These are phyloP conservation scores for Senecio squalidus DNA, from an alignment of 140 eudicot species.

Conservation along the genomic window DNA sequence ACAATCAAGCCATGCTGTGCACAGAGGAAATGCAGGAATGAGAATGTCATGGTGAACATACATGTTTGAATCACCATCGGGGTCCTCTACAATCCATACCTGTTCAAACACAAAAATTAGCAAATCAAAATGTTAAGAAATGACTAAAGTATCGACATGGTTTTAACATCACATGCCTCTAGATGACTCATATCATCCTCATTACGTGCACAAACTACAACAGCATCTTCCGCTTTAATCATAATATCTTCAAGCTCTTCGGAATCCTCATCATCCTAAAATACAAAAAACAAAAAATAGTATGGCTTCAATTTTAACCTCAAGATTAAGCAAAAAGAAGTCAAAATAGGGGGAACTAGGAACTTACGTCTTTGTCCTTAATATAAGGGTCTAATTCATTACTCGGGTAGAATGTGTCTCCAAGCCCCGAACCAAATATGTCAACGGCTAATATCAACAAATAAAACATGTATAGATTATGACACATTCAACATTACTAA, in stretches of 20 bases:
- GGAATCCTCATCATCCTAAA: slow-evolving; percentile 46
- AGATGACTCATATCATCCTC: slow-evolving; percentile 79
- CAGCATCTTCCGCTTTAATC: slow-evolving; percentile 74
- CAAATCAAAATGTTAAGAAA: slow-evolving; percentile 1
- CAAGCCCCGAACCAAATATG: slow-evolving; percentile 51
- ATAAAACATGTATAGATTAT: not conserved
- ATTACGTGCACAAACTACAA: slow-evolving; percentile 77
- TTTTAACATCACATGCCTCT: slow-evolving; percentile 49
- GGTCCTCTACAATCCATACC: slow-evolving; percentile 70
- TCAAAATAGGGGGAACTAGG: not conserved
- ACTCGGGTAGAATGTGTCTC: slow-evolving; percentile 60
- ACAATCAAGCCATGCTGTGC: slow-evolving; percentile 86
- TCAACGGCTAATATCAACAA: slow-evolving; percentile 45
- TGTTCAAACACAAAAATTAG: slow-evolving; percentile 21
- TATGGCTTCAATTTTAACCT: not conserved
- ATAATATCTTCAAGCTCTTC: slow-evolving; percentile 76
- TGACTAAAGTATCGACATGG: not conserved
- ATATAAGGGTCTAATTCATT: slow-evolving; percentile 83
- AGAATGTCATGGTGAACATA: slow-evolving; percentile 69
- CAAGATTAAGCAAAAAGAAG: not conserved
- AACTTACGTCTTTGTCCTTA: slow-evolving; percentile 56
- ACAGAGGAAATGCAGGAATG: slow-evolving; percentile 70
- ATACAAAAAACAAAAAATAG: not conserved
- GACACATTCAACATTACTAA: not conserved
- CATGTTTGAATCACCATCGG: slow-evolving; percentile 50